phyloP scores from a whole-genome alignment of 2,329 filamentous ascomycete genomes.

The Ascochyta koolunga region DNA sequence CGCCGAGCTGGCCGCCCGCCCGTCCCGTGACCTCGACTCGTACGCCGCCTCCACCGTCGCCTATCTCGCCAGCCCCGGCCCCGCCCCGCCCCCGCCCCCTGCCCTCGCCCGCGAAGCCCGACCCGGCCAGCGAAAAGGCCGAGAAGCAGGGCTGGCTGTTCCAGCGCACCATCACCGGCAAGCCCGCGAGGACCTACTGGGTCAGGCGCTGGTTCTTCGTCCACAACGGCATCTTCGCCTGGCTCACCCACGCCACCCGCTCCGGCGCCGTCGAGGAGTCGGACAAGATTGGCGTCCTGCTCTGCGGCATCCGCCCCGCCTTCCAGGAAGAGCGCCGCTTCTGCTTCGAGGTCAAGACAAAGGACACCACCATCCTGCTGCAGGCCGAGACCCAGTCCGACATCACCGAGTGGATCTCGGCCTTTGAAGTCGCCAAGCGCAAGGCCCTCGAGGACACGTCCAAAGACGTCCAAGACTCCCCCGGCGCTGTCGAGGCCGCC shows the following conservation, averaged over 20 bases:
- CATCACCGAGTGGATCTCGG: slow-evolving; percentile 91
- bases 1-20: slow-evolving; percentile 72
- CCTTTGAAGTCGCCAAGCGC: slow-evolving; percentile 93
- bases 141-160: slow-evolving; percentile 98
- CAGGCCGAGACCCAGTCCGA: slow-evolving; percentile 93
- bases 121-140: slow-evolving; percentile 52
- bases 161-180: slow-evolving; percentile 78
- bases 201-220: slow-evolving; percentile 93
- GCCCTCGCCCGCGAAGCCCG: slow-evolving; percentile 60
- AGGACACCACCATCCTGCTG: slow-evolving; percentile 84
- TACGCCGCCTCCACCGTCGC: slow-evolving; percentile 91
- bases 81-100: slow-evolving; percentile 57
- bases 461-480: slow-evolving; percentile 55
- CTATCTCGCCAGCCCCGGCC: slow-evolving; percentile 70
- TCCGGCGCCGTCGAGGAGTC: slow-evolving; percentile 89
- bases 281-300: slow-evolving; percentile 91
- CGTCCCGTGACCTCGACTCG: slow-evolving; percentile 90
- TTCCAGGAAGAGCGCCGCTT: slow-evolving; percentile 93
- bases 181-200: slow-evolving; percentile 90
- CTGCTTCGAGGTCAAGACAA: slow-evolving; percentile 98
- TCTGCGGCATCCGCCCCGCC: slow-evolving; percentile 90
- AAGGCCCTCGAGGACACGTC: slow-evolving; percentile 80
- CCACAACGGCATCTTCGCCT: slow-evolving; percentile 94
- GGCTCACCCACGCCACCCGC: slow-evolving; percentile 81
- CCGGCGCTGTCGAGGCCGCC: slow-evolving; percentile 68